Evolutionary conservation across 1,284 basidiomycete species (phyloP).

Genomic region (Cutaneotrichosporon arboriforme): DNA sequence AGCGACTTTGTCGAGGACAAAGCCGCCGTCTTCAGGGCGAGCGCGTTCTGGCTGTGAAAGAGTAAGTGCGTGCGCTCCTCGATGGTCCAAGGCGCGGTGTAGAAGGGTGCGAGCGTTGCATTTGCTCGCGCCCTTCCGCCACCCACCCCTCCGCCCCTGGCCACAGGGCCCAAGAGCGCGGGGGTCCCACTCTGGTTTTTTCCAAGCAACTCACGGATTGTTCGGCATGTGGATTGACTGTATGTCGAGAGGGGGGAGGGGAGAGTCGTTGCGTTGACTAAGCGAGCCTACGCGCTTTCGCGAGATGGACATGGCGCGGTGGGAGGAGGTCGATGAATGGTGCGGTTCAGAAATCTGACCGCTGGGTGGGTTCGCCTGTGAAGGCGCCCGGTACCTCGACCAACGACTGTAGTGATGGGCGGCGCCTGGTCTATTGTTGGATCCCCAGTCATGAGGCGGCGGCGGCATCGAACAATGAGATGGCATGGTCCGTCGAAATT

Average conservation of each 20-base stretch:
- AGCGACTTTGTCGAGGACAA: slow-evolving; percentile 44
- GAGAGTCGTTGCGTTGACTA: slow-evolving; percentile 37
- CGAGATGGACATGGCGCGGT: slow-evolving; percentile 30
- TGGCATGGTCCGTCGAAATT: no score
- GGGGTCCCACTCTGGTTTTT: no score
- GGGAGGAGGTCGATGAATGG: neutral
- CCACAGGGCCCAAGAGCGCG: no score
- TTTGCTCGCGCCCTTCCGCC: no score
- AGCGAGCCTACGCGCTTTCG: slow-evolving; percentile 44
- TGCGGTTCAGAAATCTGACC: slow-evolving; percentile 3
- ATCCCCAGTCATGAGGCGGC: no score
- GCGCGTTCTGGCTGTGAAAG: slow-evolving; percentile 39
- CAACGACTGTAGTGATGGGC: no score
- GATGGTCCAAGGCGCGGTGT: neutral
- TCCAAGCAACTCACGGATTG: slow-evolving; percentile 35
- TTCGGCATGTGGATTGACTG: slow-evolving; percentile 46
- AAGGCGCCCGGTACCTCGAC: no score
- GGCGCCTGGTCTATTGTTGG: no score
- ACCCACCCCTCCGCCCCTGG: no score
- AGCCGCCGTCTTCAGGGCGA: slow-evolving; percentile 47
- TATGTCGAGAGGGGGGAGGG: slow-evolving; percentile 39
- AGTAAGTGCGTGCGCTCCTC: neutral
- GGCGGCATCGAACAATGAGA: no score
- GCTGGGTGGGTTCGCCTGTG: neutral
- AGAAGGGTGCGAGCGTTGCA: neutral